Evolutionary conservation across 768 basidiomycete genomes (phyloP), one percentile per base, ranked within the genome.

Genomic region (Mycena pura): DNA sequence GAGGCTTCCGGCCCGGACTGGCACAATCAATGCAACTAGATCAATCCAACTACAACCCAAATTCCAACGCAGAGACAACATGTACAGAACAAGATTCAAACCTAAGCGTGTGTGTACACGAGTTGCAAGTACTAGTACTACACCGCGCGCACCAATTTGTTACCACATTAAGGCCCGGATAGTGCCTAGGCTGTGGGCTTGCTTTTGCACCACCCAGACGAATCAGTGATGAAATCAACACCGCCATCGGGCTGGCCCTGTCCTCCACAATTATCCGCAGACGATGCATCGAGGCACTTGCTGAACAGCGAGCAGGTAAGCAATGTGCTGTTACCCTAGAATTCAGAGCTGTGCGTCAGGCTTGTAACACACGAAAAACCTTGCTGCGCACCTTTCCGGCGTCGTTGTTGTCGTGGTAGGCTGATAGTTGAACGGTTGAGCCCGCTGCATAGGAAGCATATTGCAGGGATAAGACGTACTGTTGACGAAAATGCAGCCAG

Each of bases 391-490:
- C 78, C 73, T 81, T 81, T n/a, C n/a, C n/a, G n/a, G n/a, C n/a
- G 51, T 77, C 81, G 65, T 81, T 78, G 60, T 80, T 78, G 62
- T 82, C 81, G 65, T 80, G 75, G 61, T 81, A 82, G 36, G 71
- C 81, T 81, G 29, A 53, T 41, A n/a, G n/a, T 41, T 53, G 27
- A 53, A 50, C n/a, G n/a, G n/a, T n/a, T n/a, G n/a, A n/a, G n/a
- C n/a, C n/a, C n/a, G n/a, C n/a, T n/a, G n/a, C n/a, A n/a, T n/a
- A n/a, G n/a, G n/a, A n/a, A n/a, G n/a, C n/a, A n/a, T n/a, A 46
- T 17, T 28, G 51, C 22, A 58, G 19, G 14, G 40, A 34, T 29
- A 50, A 17, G 31, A 57, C 45, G 22, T 15, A 82, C 80, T 76
- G 67, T 82, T 82, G 53, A 74, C 74, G 62, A 82, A 82, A 13